Evolutionary conservation across 768 basidiomycete species (phyloP), one percentile per base, ranked within the genome.

Genomic region (Leccinum broughii): DNA sequence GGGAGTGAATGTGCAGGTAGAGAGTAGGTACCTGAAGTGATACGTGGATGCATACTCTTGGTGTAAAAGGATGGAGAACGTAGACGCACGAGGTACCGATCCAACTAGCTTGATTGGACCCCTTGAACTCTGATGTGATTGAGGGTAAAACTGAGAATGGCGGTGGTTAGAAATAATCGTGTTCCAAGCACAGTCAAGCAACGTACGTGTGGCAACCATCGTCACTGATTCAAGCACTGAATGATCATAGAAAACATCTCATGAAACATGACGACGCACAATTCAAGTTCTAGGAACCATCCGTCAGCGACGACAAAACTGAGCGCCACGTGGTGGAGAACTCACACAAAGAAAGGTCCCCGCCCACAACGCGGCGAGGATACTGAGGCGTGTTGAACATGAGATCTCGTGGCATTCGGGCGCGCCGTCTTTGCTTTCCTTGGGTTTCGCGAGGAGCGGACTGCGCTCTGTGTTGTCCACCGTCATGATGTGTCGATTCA

Each of bases 1-100:
- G n/a, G n/a, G n/a, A n/a, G n/a, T n/a, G n/a, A n/a, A n/a, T n/a
- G 90, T 89, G 70, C 87, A 89, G 4, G 84, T 88, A 4, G 90
- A 87, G 14, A 92, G 81, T 8, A 92, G 75, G 71, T 89, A 92
- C 30, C 59, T 64, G 49, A 59, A 4, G 49, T 32, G 28, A 37
- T 17, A 15, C 7, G 30, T 24, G 4, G 7, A 14, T 35, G 49
- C 2, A 11, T 35, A 11, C 28, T 13, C 28, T 13, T 10, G 34
- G 11, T n/a, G 22, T 4, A 28, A 1, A 28, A 4, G 24, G 39
- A 11, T 28, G 15, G 1, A 39, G 13, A 49, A n/a, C 1, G 11
- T 28, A 10, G n/a, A 54, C 64, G 20, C 57, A 70, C 69, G 69
- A 59, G 6, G 69, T 71, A 24, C 69, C 69, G 8, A 71, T 58